Conservation (phyloP, 2,329 filamentous ascomycete species). For the Furcasterigmium sp. region DNA sequence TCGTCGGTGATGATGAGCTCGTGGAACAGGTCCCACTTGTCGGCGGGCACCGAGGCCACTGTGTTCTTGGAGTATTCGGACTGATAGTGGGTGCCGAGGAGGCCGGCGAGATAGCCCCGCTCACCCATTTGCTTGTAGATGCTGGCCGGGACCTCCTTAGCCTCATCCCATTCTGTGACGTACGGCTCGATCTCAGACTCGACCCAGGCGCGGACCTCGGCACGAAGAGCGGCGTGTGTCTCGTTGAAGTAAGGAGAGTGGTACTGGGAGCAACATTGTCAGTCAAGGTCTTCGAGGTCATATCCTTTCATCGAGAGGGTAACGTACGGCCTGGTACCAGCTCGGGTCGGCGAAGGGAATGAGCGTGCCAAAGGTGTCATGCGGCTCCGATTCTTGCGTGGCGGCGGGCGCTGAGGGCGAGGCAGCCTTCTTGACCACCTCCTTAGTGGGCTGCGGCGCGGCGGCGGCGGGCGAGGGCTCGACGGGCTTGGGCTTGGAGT, state of each 20-base stretch:
- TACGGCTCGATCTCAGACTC: constrained; percentile 84
- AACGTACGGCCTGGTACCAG: constrained; percentile 87
- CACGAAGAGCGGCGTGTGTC: constrained; percentile 83
- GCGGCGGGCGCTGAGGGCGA: constrained; percentile 27
- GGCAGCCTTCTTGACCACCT: constrained; percentile 20
- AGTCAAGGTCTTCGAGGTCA: no score
- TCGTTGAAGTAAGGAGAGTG: constrained; percentile 97
- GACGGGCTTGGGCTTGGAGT: constrained; percentile 72
- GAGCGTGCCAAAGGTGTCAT: constrained; percentile 80
- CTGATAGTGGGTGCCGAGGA: constrained; percentile 81
- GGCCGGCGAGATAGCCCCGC: constrained; percentile 85
- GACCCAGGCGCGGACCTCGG: constrained; percentile 89
- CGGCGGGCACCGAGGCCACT: constrained; percentile 72
- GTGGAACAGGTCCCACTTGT: constrained; percentile 98
- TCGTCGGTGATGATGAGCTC: constrained; percentile 95
- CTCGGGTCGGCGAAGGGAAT: constrained; percentile 88
- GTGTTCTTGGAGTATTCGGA: constrained; percentile 65
- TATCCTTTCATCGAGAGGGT: no score
- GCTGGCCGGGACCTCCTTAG: constrained; percentile 77
- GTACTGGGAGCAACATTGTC: constrained; percentile 55
- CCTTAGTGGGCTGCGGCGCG: constrained; percentile 30
- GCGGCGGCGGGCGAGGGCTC: constrained; percentile 48
- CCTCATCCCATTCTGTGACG: constrained; percentile 96
- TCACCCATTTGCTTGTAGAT: constrained; percentile 97
- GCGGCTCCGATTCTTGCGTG: constrained; percentile 59